A percentile compares a stretch with the other conserved stretches of the same genome.
These are phyloP conservation scores for Xerocomus brunneocitrinus DNA, from an alignment of 768 basidiomycete species.

Conservation along the genomic window DNA sequence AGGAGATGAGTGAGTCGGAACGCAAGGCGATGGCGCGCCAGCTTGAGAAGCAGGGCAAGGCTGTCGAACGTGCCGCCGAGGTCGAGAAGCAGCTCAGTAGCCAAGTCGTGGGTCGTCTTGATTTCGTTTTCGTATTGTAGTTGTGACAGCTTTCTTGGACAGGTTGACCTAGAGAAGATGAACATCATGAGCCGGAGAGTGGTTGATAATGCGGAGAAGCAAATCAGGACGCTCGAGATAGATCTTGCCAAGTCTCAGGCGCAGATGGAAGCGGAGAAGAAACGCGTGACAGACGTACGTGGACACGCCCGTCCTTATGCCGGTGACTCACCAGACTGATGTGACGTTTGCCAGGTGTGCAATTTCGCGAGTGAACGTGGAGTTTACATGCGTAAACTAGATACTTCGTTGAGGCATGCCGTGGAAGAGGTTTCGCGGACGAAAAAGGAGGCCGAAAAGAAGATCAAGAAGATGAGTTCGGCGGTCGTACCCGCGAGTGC, in stretches of 20 bases:
- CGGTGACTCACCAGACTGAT: not conserved
- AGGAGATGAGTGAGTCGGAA: conserved; percentile 76
- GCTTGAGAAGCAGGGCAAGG: conserved; percentile 55
- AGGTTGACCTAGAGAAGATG: conserved; percentile 47
- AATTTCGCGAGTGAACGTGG: conserved; percentile 29
- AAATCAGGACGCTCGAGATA: conserved; percentile 27
- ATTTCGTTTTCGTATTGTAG: not conserved
- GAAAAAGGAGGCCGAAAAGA: conserved; percentile 52
- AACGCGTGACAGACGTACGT: conserved; percentile 38
- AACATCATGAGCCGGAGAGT: conserved; percentile 30
- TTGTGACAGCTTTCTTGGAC: not conserved
- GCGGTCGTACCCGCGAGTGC: conserved; percentile 28
- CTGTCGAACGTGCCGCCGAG: conserved; percentile 62
- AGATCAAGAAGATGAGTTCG: conserved; percentile 40
- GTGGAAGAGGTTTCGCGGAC: conserved; percentile 47
- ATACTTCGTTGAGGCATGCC: conserved; percentile 12
- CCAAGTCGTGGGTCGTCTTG: conserved; percentile 51
- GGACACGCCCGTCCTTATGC: not conserved
- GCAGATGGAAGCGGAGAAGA: conserved; percentile 37
- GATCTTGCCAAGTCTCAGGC: conserved; percentile 33
- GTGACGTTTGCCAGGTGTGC: conserved; percentile 23
- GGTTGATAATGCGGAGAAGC: conserved; percentile 25
- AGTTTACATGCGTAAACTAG: conserved; percentile 21
- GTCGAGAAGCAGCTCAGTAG: conserved; percentile 53
- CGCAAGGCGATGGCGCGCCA: conserved; percentile 58